Percentiles rank a stretch among this genome's conserved stretches.
Evolutionary conservation across 1,284 basidiomycete species (phyloP).

Genomic region (Trichosporon sp.): DNA sequence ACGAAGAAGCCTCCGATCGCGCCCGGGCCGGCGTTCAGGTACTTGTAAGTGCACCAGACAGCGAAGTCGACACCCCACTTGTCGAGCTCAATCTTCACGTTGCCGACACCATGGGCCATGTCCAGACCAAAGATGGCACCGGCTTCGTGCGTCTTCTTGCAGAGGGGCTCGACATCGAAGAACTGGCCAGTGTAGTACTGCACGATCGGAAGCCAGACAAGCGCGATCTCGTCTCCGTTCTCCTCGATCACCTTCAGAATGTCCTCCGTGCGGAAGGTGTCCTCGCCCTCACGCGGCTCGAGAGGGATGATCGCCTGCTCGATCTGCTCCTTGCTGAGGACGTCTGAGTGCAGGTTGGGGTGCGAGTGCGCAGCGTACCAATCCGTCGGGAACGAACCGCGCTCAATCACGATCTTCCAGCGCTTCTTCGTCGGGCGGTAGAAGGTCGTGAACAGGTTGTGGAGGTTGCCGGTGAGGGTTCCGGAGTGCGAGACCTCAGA

Average conservation of each 20-base stretch:
- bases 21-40: conserved; percentile 91
- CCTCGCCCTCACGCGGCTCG: conserved; percentile 73
- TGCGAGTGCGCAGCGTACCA: conserved; percentile 94
- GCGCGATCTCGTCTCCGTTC: conserved; percentile 67
- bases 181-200: conserved; percentile 98
- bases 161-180: conserved; percentile 81
- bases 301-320: conserved; percentile 66
- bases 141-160: conserved; percentile 67
- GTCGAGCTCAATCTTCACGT: conserved; percentile 81
- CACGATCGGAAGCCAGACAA: conserved; percentile 83
- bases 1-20: conserved; percentile 72
- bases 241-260: conserved; percentile 70
- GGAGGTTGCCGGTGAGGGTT: conserved; percentile 88
- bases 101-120: conserved; percentile 91
- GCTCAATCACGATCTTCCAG: conserved; percentile 94
- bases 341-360: conserved; percentile 62
- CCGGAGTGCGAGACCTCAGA: conserved; percentile 90
- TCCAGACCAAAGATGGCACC: conserved; percentile 93
- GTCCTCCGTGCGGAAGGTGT: conserved; percentile 81
- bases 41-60: conserved; percentile 97
- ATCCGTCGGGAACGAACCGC: conserved; percentile 91
- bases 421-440: conserved; percentile 76
- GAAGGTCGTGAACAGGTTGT: conserved; percentile 89
- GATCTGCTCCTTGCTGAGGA: conserved; percentile 60
- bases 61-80: conserved; percentile 96